Base-by-base conservation (phyloP, 164 flowering plant species). In the Pachysandra terminalis region DNA sequence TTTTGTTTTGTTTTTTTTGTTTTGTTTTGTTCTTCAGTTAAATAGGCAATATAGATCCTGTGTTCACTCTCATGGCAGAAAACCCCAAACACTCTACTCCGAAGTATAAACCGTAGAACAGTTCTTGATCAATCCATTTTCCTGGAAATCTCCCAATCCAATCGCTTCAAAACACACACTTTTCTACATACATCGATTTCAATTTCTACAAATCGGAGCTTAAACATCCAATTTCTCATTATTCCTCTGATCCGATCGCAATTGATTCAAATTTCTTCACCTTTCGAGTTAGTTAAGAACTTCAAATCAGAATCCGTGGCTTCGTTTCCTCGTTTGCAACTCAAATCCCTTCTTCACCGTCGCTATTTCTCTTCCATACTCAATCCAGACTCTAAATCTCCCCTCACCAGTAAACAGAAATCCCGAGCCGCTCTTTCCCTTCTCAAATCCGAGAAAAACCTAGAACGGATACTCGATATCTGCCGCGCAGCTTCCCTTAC, bases 401-500 rank as follows among this genome's bases (percentile, higher is more conserved):
- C 88, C 0, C 77, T 86, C 51, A 24, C 89, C 51, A 27, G 77
- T 69, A 75, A 75, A 27, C 81, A 87, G 24, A 89, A 90, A 65
- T 22, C 90, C 62, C 74, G 87, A 24, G 81, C 85, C 32, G 93
- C 93, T 7, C 81, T 91, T 62, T 64, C 88, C 9, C 90, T 86
- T 69, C 81, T 94, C 71, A 84, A 84, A 64, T 64, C 89, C 63
- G 95, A 90, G 71, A 25, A 66, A 16, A 77, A 88, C 78, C 96
- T 97, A 0, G 79, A 83, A 22, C 80, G 78, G 40, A 84, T 94
- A 78, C 71, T 88, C 71, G 85, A 84, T 21, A 86, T 91, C 71
- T 90, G 88, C 85, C 86, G 86, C 16, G 89, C 92, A 23, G 92
- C 98, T 12, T 70, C 86, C 15, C 91, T 93, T 56, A 77, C 87